Conservation (phyloP, 169 alveolate genomes). For the Plasmodium vivax region DNA sequence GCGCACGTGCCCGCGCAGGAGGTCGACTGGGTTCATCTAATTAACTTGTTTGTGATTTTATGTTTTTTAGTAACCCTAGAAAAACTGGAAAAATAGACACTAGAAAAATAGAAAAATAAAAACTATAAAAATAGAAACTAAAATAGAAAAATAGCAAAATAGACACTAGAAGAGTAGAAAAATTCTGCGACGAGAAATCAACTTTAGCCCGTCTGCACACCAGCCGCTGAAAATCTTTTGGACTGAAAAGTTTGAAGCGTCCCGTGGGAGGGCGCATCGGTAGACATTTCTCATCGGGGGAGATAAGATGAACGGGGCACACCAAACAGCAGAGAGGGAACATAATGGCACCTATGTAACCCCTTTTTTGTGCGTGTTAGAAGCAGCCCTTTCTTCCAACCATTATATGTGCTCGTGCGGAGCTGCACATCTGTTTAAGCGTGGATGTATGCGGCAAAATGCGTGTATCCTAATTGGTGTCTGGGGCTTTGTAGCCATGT, state of each 20-base stretch:
- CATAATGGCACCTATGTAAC: background rate
- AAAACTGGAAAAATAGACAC: background rate
- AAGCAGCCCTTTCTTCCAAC: background rate
- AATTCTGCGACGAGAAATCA: background rate
- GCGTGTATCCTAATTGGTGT: background rate
- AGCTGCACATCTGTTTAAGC: background rate
- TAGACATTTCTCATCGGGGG: background rate
- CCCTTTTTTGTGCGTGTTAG: background rate
- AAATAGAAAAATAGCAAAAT: background rate
- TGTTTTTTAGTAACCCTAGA: background rate
- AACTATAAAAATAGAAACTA: background rate
- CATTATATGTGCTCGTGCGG: background rate
- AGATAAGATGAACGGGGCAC: background rate
- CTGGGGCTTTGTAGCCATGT: background rate
- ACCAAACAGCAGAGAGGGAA: background rate
- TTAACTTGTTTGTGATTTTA: conserved; percentile 44
- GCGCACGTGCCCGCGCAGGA: background rate
- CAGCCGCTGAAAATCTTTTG: background rate
- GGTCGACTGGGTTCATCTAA: background rate
- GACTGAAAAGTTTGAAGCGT: background rate
- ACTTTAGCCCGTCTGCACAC: background rate
- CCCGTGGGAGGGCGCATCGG: background rate
- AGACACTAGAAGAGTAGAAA: background rate
- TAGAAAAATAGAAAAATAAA: background rate
- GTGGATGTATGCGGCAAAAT: background rate